Evolutionary conservation across 1,139 yeast genomes (phyloP).

Genomic region (Taphrina betulina): DNA sequence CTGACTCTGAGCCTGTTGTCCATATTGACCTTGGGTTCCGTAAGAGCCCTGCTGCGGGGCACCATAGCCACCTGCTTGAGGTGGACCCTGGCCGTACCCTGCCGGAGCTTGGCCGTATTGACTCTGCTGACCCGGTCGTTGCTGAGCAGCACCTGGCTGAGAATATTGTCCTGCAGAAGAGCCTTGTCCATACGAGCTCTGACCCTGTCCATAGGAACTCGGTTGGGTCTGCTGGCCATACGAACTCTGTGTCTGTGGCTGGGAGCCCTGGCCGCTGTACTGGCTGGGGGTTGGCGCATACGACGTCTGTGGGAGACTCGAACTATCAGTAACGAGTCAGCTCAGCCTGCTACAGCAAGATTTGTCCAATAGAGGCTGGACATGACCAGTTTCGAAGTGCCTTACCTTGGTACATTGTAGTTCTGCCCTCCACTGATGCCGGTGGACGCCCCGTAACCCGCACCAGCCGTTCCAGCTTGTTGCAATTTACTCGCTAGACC

Average conservation of each 20-base stretch:
- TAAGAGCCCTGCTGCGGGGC: not conserved
- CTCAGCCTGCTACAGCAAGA: too few relatives aligned
- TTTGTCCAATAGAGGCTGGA: too few relatives aligned
- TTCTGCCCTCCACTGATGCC: constrained; percentile 23
- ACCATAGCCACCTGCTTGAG: constrained; percentile 12
- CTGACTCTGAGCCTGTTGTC: not conserved
- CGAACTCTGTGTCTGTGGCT: not conserved
- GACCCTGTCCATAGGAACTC: constrained; percentile 22
- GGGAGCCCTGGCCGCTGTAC: constrained; percentile 6
- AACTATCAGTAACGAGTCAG: too few relatives aligned
- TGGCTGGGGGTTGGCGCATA: constrained; percentile 31
- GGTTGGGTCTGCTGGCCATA: constrained; percentile 3
- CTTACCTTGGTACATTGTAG: constrained; percentile 20
- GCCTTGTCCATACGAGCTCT: constrained; percentile 1
- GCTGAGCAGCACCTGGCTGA: constrained; percentile 3
- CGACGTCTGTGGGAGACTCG: constrained; percentile 25
- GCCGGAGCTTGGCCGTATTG: constrained; percentile 4
- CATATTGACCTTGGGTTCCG: constrained; percentile 24
- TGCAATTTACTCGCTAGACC: constrained; percentile 22
- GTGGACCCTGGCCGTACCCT: constrained; percentile 9
- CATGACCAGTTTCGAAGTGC: too few relatives aligned
- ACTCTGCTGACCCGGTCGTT: constrained; percentile 14
- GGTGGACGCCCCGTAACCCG: constrained; percentile 8
- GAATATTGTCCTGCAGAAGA: not conserved
- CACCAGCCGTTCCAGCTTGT: constrained; percentile 18